Percentiles rank a stretch among this genome's conserved stretches.
Conservation (phyloP, 2,329 filamentous ascomycete genomes). For the Aspergillus uvarum region DNA sequence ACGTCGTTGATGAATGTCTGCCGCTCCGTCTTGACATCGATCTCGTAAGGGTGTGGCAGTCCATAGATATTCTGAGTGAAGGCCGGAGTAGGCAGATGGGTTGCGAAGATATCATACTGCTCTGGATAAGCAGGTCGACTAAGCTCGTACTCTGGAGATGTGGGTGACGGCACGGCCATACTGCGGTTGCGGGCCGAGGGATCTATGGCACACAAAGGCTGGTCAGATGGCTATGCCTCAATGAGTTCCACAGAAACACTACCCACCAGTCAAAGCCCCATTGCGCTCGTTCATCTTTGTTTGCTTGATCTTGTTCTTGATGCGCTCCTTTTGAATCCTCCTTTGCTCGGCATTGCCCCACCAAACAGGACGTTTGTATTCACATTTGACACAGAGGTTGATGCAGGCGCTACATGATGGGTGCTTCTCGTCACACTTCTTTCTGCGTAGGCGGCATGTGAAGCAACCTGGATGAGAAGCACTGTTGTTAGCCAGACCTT, state of each 20-base stretch:
- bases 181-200: conserved; percentile 17
- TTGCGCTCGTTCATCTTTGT: conserved; percentile 92
- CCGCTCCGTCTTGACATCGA: conserved; percentile 93
- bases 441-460: conserved; percentile 65
- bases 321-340: conserved; percentile 83
- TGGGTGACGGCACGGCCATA: conserved; percentile 57
- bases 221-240: conserved; percentile 9
- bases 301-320: conserved; percentile 96
- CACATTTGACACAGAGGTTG: conserved; percentile 79
- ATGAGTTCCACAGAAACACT: not conserved
- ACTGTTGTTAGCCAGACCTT: not conserved
- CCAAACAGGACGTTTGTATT: conserved; percentile 96
- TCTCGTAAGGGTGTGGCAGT: conserved; percentile 74
- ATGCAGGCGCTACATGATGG: conserved; percentile 64
- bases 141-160: conserved; percentile 64
- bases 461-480: conserved; percentile 57
- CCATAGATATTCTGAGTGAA: conserved; percentile 60
- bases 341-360: conserved; percentile 92
- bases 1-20: conserved; percentile 93
- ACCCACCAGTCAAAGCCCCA: conserved; percentile 49
- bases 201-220: conserved; percentile 10
- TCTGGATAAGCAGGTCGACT: conserved; percentile 61
- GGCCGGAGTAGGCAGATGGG: conserved; percentile 49
- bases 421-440: conserved; percentile 69
- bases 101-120: conserved; percentile 43